These are phyloP conservation scores for Anisodus acutangulus DNA, from an alignment of 257 asterid species.

Conservation along the genomic window DNA sequence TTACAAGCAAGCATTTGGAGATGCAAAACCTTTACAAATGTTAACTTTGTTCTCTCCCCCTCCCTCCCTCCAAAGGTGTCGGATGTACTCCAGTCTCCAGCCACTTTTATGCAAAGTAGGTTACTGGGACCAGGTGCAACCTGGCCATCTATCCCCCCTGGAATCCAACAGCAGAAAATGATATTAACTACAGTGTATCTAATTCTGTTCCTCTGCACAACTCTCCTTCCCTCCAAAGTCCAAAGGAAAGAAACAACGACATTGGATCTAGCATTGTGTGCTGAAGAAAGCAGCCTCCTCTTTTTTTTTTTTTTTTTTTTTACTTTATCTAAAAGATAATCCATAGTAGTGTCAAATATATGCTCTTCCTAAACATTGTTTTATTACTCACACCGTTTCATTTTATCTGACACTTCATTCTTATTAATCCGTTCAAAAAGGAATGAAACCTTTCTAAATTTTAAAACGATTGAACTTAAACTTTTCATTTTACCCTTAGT, in stretches of 20 bases:
- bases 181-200: background rate
- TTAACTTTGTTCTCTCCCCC: background rate
- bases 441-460: background rate
- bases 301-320: background rate
- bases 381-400: background rate
- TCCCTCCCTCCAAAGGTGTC: background rate
- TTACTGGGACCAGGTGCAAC: slow-evolving; percentile 11
- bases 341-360: slow-evolving; percentile 2
- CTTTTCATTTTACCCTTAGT: background rate
- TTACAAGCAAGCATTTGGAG: slow-evolving; percentile 43
- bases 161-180: slow-evolving; percentile 23
- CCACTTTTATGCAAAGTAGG: slow-evolving; percentile 13
- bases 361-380: slow-evolving; percentile 8
- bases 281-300: background rate
- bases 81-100: background rate
- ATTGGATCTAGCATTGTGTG: background rate
- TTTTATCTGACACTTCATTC: background rate
- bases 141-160: background rate
- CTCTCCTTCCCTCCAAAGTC: background rate
- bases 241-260: background rate
- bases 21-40: background rate
- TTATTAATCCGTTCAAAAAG: background rate
- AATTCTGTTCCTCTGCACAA: background rate
- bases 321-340: background rate
- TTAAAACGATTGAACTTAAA: background rate